Evolutionary conservation across 495 filamentous ascomycete genomes (phyloP), one percentile per base, ranked within the genome.

Genomic region (Penicillium maclennaniae): DNA sequence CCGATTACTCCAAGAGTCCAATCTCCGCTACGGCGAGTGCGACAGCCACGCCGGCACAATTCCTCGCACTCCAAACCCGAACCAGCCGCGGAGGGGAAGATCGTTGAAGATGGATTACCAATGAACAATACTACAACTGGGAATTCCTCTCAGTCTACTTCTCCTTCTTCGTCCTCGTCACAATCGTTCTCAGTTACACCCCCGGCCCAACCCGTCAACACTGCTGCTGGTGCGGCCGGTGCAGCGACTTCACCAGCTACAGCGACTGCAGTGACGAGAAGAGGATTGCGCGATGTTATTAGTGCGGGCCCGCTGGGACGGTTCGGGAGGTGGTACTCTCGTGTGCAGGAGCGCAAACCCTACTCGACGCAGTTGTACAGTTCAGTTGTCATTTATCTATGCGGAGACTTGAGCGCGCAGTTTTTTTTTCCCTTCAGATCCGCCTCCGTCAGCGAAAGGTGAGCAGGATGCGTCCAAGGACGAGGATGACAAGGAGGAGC

Each of bases 371-470:
- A 97, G 72, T 62, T 95, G 54, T 72, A 73, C 54, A 90, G 82
- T 56, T 81, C 87, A 40, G 68, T 96, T 28, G 74, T 88, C 14
- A 87, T 96, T 45, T 96, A 91, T 65, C 73, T 88, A 15, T 80
- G 80, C 38, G 89, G 90, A 14, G 92, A 97, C 66, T 56, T 95
- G 56, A 84, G 84, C 54, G 89, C 91, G 49, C 92, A 97, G 68
- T 54, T 79, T 15, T 48, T 80, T 80, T 6, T 81, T 80, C 50
- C 72, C 73, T 2, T 47, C 68, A 23, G 66, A 74, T 37, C 56
- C 46, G 7, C 43, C 60, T 17, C 56, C 36, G 16, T 47, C 62
- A 23, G 41, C 28, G 2, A 54, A 57, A 26, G 44, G 37, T 1
- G 48, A 34, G 12, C 38, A 47, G 26, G 37, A 39, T 3, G 47